Evolutionary conservation across 768 basidiomycete genomes (phyloP).

Genomic region (Collybia sordida): DNA sequence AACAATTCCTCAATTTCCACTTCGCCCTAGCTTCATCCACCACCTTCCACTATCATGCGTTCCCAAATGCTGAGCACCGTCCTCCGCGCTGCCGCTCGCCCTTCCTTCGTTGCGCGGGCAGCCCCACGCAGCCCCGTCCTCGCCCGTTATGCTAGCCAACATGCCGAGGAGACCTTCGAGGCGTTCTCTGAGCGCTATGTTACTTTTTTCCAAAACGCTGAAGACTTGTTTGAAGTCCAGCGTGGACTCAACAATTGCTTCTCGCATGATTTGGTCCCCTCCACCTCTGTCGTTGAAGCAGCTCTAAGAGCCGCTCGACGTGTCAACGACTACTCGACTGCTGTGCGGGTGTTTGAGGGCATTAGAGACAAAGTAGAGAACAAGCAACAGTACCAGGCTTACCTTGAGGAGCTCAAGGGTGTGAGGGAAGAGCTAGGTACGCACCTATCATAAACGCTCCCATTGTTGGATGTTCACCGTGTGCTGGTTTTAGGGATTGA

Average conservation of each 20-base stretch:
- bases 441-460: constrained; percentile 12
- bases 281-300: constrained; percentile 80
- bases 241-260: constrained; percentile 99
- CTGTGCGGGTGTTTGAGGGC: constrained; percentile 95
- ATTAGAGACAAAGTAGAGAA: constrained; percentile 98
- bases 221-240: constrained; percentile 98
- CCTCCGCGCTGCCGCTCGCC: constrained; percentile 59
- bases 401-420: constrained; percentile 86
- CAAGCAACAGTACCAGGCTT: constrained; percentile 90
- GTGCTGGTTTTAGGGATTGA: constrained; percentile 29
- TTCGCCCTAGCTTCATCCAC: constrained; percentile 14
- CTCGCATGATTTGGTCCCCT: constrained; percentile 94
- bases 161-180: constrained; percentile 91
- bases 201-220: constrained; percentile 87
- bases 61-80: constrained; percentile 58
- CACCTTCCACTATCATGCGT: constrained; percentile 43
- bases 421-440: constrained; percentile 90
- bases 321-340: constrained; percentile 96
- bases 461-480: background rate
- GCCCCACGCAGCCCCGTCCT: constrained; percentile 41
- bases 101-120: constrained; percentile 35
- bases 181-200: constrained; percentile 93
- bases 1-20: constrained; percentile 26
- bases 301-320: constrained; percentile 85
- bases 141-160: constrained; percentile 52